These are phyloP conservation scores for Leccinellum luteum DNA, from an alignment of 768 basidiomycete genomes.

Conservation along the genomic window DNA sequence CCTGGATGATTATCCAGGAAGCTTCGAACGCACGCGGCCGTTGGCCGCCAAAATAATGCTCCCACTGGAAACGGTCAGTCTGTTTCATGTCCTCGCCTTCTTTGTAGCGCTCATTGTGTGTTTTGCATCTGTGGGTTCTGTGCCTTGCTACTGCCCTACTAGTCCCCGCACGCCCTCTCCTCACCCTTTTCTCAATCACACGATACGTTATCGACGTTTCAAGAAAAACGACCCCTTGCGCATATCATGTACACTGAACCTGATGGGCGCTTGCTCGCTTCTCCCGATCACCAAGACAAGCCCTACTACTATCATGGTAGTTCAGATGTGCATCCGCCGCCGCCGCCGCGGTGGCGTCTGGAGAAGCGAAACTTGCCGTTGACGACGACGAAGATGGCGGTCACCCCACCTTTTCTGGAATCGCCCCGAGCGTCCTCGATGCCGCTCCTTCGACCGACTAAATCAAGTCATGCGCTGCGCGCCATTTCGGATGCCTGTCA, in stretches of 20 bases:
- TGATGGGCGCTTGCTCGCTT: constrained; percentile 5
- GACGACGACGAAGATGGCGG: not conserved
- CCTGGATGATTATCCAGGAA: constrained; percentile 5
- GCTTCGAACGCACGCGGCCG: constrained; percentile 11
- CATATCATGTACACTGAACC: constrained; percentile 20
- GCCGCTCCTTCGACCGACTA: constrained; percentile 6
- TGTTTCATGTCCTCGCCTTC: not conserved
- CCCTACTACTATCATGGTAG: not conserved
- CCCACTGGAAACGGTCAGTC: constrained; percentile 16
- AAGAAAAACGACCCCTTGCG: constrained; percentile 7
- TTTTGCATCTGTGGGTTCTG: not conserved
- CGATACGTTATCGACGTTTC: constrained; percentile 6
- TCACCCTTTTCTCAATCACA: constrained; percentile 10
- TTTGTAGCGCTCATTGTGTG: not conserved
- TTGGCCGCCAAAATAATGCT: constrained; percentile 19
- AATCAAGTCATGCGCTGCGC: constrained; percentile 23
- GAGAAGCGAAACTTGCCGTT: constrained; percentile 14
- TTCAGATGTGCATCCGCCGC: not conserved
- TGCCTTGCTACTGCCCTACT: not conserved
- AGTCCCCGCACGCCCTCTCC: constrained; percentile 9
- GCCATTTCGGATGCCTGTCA: constrained; percentile 25
- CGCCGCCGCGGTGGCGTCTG: not conserved
- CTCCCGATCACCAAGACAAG: not conserved
- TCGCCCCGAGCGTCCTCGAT: constrained; percentile 1
- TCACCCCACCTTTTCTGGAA: constrained; percentile 4